Base-by-base conservation (phyloP, 176 grass and related monocot genomes). In the Saccharum spontaneum region DNA sequence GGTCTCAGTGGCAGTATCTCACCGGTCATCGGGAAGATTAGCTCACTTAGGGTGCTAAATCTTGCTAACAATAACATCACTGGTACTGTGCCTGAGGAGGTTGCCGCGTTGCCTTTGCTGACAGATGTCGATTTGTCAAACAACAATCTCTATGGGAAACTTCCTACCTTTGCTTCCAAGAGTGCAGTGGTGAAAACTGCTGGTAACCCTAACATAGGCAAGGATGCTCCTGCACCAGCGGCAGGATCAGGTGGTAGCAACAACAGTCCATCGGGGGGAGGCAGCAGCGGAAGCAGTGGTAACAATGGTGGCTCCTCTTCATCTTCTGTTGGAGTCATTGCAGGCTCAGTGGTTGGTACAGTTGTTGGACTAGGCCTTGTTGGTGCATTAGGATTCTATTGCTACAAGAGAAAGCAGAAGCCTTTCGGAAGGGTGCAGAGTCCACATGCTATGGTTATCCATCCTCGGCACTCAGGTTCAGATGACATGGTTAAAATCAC, bases 401-500 rank as follows among this genome's bases (percentile, higher is more conserved):
- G 90, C 72, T 91, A 95, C 39, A 95, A 88, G 78, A 91, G 87
- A 61, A 98, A 93, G 83, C 87, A 91, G 63, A 92, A 95, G 68
- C 85, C 89, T 52, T 91, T 46, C 0, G 80, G 89, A 75, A 94
- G 93, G 79, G 95, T 95, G 57, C 95, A 95, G 68, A 93, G 95
- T 54, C 95, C 93, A 4, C 92, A 98, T 78, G 89, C 89, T 15
- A 91, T 83, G 46, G 91, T 95, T n/a, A 93, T 93, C 72, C 93
- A 93, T 85, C 95, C 95, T 1, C 55, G 92, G 3, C 90, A 90
- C 83, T 95, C 90, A 5, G 89, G 93, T 5, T 98, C 95, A 23
- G 95, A 98, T 86, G 95, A 98, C 79, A 81, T 89, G 76, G 79
- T 93, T 20, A 98, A 98, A 79, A 88, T 95, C 86, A 95, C 95